Evolutionary conservation across 345 rosid genomes (phyloP), one percentile per base, ranked within the genome.

Genomic region (Citrus glauca): DNA sequence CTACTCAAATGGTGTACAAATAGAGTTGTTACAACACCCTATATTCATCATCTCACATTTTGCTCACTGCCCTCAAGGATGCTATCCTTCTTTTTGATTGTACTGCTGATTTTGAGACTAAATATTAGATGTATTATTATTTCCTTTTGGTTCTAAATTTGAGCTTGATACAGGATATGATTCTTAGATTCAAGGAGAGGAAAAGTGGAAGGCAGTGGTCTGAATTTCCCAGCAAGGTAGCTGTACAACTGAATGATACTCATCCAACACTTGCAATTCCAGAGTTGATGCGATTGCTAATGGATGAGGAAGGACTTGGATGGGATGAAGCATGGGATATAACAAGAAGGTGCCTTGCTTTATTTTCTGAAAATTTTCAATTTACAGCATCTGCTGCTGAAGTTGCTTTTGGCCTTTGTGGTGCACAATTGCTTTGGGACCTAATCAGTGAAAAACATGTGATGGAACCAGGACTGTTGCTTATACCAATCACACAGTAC

Each of bases 251-350:
- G 85, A 95, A 95, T 87, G 99, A 95, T 83, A 95, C 99, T 77
- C 99, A 95, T 86, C 99, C 98, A 33, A 95, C 98, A 48, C 98
- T 95, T 80, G 93, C 99, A 71, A 92, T 95, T 81, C 99, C 99
- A 33, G 99, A 95, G 89, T 88, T 95, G 82, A 92, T 95, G 98
- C 90, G 95, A 72, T 83, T 93, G 76, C 80, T 95, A 56, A 88
- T 95, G 95, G 99, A 95, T 82, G 90, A 84, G 2, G 93, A 93
- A 87, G 93, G 96, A 80, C 90, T 95, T 74, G 97, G 99, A 56
- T 95, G 99, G 99, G 99, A 95, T 69, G 99, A 93, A 77, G 97
- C 99, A 69, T 95, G 98, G 99, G 94, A 92, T 84, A 89, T 95
- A 66, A 93, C 93, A 35, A 83, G 91, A 42, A 90, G 84, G 99